Evolutionary conservation across 2,329 filamentous ascomycete species (phyloP), one percentile per base, ranked within the genome.

Genomic region (Cryphonectria parasitica): DNA sequence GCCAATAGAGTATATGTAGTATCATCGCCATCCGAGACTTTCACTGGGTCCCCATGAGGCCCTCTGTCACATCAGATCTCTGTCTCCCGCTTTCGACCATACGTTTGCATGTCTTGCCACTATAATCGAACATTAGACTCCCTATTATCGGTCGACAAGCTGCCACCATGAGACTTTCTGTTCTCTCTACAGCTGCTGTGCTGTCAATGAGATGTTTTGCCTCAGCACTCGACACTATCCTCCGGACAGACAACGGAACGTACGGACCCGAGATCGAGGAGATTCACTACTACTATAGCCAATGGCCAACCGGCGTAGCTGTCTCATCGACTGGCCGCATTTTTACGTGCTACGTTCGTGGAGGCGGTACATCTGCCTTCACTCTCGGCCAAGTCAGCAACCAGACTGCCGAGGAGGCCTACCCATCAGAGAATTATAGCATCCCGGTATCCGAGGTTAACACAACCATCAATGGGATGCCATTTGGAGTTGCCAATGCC

Each of bases 371-470:
- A 36, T 83, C 85, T 72, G 73, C 76, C 11, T 86, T 83, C 74
- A 86, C 83, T 0, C 78, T 86, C 3, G 83, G 83, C 7, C 83
- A 84, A 63, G 79, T 83, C 15, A 76, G 82, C 31, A 85, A 85
- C 74, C 76, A 81, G 71, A 85, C 83, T 1, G 81, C 82, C 3
- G 84, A 86, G 76, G 73, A 72, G 19, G 78, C 84, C 1, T 87
- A 86, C 69, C 67, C 67, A 28, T 69, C 67, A 8, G 36, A 43
- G 8, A 49, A 60, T 0, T 64, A 58, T 19, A 64, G 36, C 17
- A 36, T 64, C 22, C 85, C 84, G 3, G 81, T 76, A 45, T 73
- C 78, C 1, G 80, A 79, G 34, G 75, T 82, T 36, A 84, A 83
- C 70, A 82, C 78, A 13, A 78, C 76, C 1, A 79, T 77, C 72